Base-by-base conservation (phyloP, 805 yeast species). In the Candida broadrunensis region DNA sequence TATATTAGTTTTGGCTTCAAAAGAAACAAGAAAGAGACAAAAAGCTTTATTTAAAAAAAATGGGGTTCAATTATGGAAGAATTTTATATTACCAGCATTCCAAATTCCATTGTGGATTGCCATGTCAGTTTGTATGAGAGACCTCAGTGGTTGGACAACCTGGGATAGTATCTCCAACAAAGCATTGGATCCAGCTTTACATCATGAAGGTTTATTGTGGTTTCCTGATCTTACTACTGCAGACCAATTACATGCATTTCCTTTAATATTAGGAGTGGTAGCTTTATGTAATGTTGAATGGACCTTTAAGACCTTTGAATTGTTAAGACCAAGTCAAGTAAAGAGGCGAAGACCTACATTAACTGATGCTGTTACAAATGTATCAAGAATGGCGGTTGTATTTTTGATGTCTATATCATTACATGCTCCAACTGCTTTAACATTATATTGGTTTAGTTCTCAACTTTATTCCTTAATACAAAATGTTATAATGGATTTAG, bases 391-490 rank as follows among this genome's bases (percentile, higher is more conserved):
- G 47, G 80, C 91, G 17, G 79, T 86, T 38, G 80, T 89, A 1
- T 80, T 87, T 48, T 70, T 91, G 62, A 88, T 88, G 84, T 89
- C 88, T 4, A 70, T 89, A 15, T 73, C 96, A 0, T 78, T 89
- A 31, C 93, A 89, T 52, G 95, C 96, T 0, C 96, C 98, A 0
- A 69, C 83, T 21, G 88, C 95, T 0, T 65, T 90, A 26, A 78
- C 84, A 0, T 57, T 88, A n/a, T 91, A 90, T 63, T 91, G 98
- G 99, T 73, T 88, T 23, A 80, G 91, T 35, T 88, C 97, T 0
- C 90, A 88, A 56, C 50, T 74, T 3, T 90, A 73, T 56, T 89
- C 97, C 2, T 63, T 87, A 44, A 45, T 77, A 0, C 97, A 91
- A 52, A 91, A 90, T 57, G 58, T 84, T 12, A 44, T 85, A 14